Evolutionary conservation across 2,329 filamentous ascomycete genomes (phyloP).

Genomic region (Tolypocladium amazonense): DNA sequence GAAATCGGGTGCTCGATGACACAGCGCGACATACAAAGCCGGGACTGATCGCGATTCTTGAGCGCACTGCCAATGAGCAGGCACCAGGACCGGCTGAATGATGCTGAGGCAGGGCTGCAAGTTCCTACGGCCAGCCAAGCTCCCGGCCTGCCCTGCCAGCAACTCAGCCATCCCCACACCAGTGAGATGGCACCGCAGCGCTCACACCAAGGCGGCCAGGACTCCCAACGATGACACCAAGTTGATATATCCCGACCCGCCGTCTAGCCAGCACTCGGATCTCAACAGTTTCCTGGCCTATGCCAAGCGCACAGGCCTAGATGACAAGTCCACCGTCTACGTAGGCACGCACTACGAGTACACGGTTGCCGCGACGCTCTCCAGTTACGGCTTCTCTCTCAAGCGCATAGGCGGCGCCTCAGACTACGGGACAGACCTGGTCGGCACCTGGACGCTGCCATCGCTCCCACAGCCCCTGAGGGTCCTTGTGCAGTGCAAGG

Average conservation of each 20-base stretch:
- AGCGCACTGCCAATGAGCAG: background rate
- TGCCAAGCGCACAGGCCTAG: slow-evolving; percentile 44
- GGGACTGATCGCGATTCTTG: background rate
- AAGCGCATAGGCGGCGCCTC: slow-evolving; percentile 53
- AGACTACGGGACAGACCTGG: slow-evolving; percentile 64
- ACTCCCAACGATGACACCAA: background rate
- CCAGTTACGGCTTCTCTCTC: slow-evolving; percentile 52
- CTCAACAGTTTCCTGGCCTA: slow-evolving; percentile 56
- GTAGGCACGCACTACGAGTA: slow-evolving; percentile 74
- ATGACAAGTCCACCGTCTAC: slow-evolving; percentile 47
- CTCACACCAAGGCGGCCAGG: background rate
- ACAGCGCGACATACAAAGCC: background rate
- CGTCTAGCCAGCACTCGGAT: slow-evolving; percentile 46
- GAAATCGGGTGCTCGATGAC: too few relatives aligned
- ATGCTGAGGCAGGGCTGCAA: background rate
- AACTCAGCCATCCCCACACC: too few relatives aligned
- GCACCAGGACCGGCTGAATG: background rate
- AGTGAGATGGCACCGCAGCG: background rate
- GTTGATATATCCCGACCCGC: slow-evolving; percentile 31
- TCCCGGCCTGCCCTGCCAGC: background rate
- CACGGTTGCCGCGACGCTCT: slow-evolving; percentile 44
- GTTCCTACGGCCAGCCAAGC: background rate
- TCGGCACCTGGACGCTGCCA: slow-evolving; percentile 57
- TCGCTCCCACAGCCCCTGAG: slow-evolving; percentile 24
- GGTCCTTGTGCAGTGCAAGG: slow-evolving; percentile 61